Evolutionary conservation across 148 eudicot genomes (phyloP), one percentile per base, ranked within the genome.

Genomic region (Pouteria glomerata): DNA sequence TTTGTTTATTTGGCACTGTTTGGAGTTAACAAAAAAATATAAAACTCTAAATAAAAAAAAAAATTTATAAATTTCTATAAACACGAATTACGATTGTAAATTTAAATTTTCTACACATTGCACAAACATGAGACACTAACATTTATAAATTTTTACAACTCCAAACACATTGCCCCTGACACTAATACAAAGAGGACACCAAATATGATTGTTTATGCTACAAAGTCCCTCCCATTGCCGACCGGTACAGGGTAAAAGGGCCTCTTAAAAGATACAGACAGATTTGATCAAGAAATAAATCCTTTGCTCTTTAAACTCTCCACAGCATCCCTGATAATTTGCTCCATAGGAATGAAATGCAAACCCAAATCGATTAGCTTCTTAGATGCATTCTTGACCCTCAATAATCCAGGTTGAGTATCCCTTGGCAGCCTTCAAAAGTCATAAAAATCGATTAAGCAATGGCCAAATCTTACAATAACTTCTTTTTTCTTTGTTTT

Each of bases 351-450:
- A 59, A 68, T 86, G 72, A 94, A 94, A 50, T 87, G 72, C n/a
- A 94, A 68, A 33, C 98, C 98, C 76, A 91, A 71, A 56, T 87
- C 91, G 74, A 89, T 91, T 74, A 94, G 77, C 88, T 94, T 94
- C 80, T 83, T 86, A 1, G 97, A 37, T 47, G 63, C 96, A 67
- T 91, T 67, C 69, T 79, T 86, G 29, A 77, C 76, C 84, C 97
- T 85, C 77, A 94, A 45, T 55, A 87, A 53, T 61, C 97, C 96
- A 29, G 97, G 98, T 74, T 87, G 95, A 37, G 96, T 89, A 51
- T 91, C 96, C 81, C 78, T 88, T 8, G 98, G 97, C 55, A 89
- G 74, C 82, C 98, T 94, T 69, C 63, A 82, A 4, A n/a, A 61
- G 26, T n/a, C n/a, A n/a, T n/a, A n/a, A n/a, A n/a, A n/a, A n/a